Conservation (phyloP, 2,329 filamentous ascomycete genomes). For the Xylaria sp. region DNA sequence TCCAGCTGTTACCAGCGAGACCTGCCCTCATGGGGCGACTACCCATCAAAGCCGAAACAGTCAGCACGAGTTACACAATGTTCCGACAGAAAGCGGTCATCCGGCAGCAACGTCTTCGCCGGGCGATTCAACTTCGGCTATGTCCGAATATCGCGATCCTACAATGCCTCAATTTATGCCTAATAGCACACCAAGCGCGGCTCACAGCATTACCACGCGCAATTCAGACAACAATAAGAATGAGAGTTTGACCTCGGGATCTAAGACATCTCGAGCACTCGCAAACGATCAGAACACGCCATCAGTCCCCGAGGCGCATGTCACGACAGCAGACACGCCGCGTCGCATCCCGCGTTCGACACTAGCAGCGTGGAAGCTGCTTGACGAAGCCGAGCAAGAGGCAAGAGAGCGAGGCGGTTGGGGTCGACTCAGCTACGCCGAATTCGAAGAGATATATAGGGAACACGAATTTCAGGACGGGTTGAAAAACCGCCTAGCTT, state of each 20-base stretch:
- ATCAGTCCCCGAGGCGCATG: slow-evolving; percentile 26
- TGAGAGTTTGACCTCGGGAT: neutral
- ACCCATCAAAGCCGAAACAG: neutral
- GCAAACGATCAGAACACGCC: slow-evolving; percentile 1
- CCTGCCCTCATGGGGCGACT: slow-evolving; percentile 22
- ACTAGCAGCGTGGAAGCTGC: slow-evolving; percentile 62
- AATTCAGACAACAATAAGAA: neutral
- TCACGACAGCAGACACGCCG: slow-evolving; percentile 43
- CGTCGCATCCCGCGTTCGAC: slow-evolving; percentile 49
- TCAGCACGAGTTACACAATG: neutral
- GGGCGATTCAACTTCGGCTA: slow-evolving; percentile 25
- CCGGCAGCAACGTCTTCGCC: slow-evolving; percentile 11
- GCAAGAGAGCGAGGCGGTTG: slow-evolving; percentile 79
- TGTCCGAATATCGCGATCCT: slow-evolving; percentile 61
- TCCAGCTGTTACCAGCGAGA: slow-evolving; percentile 37
- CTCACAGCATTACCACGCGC: slow-evolving; percentile 1
- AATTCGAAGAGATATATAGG: slow-evolving; percentile 80
- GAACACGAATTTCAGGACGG: slow-evolving; percentile 68
- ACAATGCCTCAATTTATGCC: slow-evolving; percentile 77
- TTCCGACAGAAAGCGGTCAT: neutral
- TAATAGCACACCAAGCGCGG: slow-evolving; percentile 54
- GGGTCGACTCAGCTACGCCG: slow-evolving; percentile 79
- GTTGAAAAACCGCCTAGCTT: slow-evolving; percentile 73
- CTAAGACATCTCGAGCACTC: neutral
- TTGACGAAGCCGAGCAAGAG: slow-evolving; percentile 75